A percentile compares a stretch with the other conserved stretches of the same genome.
These are phyloP conservation scores for Linnemannia hyalina DNA, from an alignment of 192 early-diverging fungal genomes.

Conservation along the genomic window DNA sequence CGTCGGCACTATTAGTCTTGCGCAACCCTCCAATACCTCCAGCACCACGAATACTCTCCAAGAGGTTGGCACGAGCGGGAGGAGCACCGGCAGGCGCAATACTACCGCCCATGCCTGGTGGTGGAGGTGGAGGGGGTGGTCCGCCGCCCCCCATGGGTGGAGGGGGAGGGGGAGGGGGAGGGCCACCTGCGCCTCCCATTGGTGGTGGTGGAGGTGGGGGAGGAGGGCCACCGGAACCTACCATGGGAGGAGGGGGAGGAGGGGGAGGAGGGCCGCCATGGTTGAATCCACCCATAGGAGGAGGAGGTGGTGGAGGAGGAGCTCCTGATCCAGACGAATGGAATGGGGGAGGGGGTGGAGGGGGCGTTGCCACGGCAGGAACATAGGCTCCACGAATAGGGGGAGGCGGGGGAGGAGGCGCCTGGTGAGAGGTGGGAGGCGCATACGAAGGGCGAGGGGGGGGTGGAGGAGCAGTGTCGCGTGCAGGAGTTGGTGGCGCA, in stretches of 20 bases:
- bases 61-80: slow-evolving; percentile 51
- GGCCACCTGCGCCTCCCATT: slow-evolving; percentile 13
- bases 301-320: slow-evolving; percentile 61
- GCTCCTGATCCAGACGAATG: slow-evolving; percentile 9
- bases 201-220: slow-evolving; percentile 46
- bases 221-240: slow-evolving; percentile 22
- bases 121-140: slow-evolving; percentile 51
- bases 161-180: slow-evolving; percentile 58
- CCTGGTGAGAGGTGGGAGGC: slow-evolving; percentile 21
- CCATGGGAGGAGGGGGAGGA: slow-evolving; percentile 56
- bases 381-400: slow-evolving; percentile 32
- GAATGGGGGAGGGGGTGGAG: slow-evolving; percentile 50
- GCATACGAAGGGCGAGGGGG: slow-evolving; percentile 39
- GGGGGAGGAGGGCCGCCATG: slow-evolving; percentile 20
- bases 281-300: slow-evolving; percentile 47
- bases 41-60: slow-evolving; percentile 63
- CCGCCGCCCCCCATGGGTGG: slow-evolving; percentile 24
- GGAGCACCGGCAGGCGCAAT: slow-evolving; percentile 16
- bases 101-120: slow-evolving; percentile 22
- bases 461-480: slow-evolving; percentile 39
- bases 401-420: slow-evolving; percentile 47
- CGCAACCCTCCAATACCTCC: slow-evolving; percentile 62
- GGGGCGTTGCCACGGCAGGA: slow-evolving; percentile 22
- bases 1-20: slow-evolving; percentile 24
- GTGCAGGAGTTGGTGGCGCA: slow-evolving; percentile 38